Conservation (phyloP, 2,329 filamentous ascomycete genomes). For the Aschersonia sp. region DNA sequence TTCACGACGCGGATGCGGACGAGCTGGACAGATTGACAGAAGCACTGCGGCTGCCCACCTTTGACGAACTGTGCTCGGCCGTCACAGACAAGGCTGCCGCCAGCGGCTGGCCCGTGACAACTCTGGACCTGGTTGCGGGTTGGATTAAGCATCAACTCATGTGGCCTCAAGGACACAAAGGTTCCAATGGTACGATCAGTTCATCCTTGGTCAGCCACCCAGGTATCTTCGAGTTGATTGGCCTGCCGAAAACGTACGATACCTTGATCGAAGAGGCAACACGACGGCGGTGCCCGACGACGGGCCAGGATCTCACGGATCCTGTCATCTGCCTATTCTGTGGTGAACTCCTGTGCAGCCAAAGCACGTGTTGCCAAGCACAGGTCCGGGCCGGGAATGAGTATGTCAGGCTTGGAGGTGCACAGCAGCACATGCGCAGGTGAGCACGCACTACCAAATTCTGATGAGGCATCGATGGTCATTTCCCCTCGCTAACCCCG, state of each 20-base stretch:
- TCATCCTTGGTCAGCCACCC: conserved; percentile 58
- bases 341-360: conserved; percentile 91
- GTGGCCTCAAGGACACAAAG: conserved; percentile 17
- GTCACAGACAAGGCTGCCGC: conserved; percentile 30
- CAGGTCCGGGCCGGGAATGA: conserved; percentile 32
- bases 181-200: conserved; percentile 12
- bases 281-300: conserved; percentile 69
- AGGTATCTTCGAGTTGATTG: conserved; percentile 85
- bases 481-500: background rate
- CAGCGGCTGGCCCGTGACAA: conserved; percentile 34
- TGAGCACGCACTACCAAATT: conserved; percentile 32
- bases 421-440: conserved; percentile 80
- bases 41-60: conserved; percentile 58
- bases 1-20: conserved; percentile 51
- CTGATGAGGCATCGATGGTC: background rate
- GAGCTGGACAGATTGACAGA: conserved; percentile 75
- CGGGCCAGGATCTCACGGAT: conserved; percentile 81
- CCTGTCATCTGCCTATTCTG: conserved; percentile 89
- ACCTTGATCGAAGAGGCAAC: conserved; percentile 86
- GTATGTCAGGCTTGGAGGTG: conserved; percentile 54
- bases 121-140: conserved; percentile 35
- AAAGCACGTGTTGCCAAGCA: conserved; percentile 80
- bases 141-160: conserved; percentile 59
- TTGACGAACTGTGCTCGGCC: conserved; percentile 63
- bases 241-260: conserved; percentile 84